phyloP scores from a whole-genome alignment of 495 filamentous ascomycete genomes.

The Aspergillus taichungensis region DNA sequence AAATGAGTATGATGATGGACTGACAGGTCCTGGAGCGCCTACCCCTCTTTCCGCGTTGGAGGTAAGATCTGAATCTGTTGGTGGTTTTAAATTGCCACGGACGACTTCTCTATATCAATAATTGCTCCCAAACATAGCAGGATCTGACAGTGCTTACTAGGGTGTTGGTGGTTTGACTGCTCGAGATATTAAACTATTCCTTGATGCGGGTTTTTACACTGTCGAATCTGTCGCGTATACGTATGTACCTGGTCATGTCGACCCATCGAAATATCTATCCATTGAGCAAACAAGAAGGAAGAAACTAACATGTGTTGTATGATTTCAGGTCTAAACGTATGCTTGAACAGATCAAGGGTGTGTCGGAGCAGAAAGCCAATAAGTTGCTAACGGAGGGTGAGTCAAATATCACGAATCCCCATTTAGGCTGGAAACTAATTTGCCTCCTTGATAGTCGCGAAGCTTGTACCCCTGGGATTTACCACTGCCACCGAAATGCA shows the following conservation, averaged over 20 bases:
- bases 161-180: conserved; percentile 79
- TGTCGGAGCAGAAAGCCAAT: conserved; percentile 89
- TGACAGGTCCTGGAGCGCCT: conserved; percentile 81
- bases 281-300: neutral
- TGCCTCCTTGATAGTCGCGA: conserved; percentile 54
- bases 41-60: conserved; percentile 87
- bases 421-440: neutral
- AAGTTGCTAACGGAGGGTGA: conserved; percentile 89
- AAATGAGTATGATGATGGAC: conserved; percentile 51
- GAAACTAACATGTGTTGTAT: neutral
- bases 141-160: conserved; percentile 26
- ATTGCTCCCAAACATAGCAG: too few relatives aligned
- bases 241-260: conserved; percentile 24
- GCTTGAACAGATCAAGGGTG: conserved; percentile 91
- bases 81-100: too few relatives aligned
- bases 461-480: conserved; percentile 96
- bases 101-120: too few relatives aligned
- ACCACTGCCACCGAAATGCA: conserved; percentile 99
- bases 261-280: neutral
- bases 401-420: conserved; percentile 3
- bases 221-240: conserved; percentile 95
- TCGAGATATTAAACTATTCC: conserved; percentile 83
- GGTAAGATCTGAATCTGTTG: conserved; percentile 37
- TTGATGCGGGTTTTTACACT: conserved; percentile 90
- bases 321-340: conserved; percentile 60